These are phyloP conservation scores for Acephala macrosclerotiorum DNA, from an alignment of 2,329 filamentous ascomycete genomes.

Conservation along the genomic window DNA sequence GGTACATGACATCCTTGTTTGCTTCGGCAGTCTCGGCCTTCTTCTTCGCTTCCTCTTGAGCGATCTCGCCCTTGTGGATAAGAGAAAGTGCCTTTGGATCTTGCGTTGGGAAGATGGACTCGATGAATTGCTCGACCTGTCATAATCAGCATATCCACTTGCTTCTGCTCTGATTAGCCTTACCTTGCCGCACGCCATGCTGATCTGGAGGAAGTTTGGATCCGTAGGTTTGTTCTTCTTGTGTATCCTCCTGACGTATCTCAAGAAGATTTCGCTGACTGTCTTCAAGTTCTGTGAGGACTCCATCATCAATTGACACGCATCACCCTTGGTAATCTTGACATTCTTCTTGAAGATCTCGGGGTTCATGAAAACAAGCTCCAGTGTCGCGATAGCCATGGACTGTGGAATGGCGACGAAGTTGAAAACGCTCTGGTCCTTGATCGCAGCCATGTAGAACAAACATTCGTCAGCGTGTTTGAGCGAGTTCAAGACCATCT, in stretches of 20 bases:
- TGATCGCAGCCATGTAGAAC: conserved; percentile 96
- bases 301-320: conserved; percentile 89
- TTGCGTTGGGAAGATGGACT: conserved; percentile 88
- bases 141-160: conserved; percentile 14
- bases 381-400: conserved; percentile 96
- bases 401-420: conserved; percentile 96
- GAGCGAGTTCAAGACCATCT: conserved; percentile 93
- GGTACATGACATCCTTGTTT: conserved; percentile 62
- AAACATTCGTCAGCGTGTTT: conserved; percentile 89
- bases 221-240: conserved; percentile 94
- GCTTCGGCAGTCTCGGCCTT: conserved; percentile 52
- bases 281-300: conserved; percentile 88
- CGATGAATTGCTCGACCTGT: conserved; percentile 94
- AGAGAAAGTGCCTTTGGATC: conserved; percentile 66
- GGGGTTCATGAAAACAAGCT: conserved; percentile 91
- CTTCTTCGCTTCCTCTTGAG: conserved; percentile 12
- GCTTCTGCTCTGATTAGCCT: not conserved
- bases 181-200: conserved; percentile 61
- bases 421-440: conserved; percentile 98
- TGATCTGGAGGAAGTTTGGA: conserved; percentile 91
- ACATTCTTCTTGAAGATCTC: conserved; percentile 85
- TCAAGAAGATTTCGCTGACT: conserved; percentile 82
- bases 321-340: conserved; percentile 96
- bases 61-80: conserved; percentile 44
- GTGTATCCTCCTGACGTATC: conserved; percentile 81